phyloP scores from a whole-genome alignment of 148 eudicot genomes.

The Rhododendron kiyosumense region DNA sequence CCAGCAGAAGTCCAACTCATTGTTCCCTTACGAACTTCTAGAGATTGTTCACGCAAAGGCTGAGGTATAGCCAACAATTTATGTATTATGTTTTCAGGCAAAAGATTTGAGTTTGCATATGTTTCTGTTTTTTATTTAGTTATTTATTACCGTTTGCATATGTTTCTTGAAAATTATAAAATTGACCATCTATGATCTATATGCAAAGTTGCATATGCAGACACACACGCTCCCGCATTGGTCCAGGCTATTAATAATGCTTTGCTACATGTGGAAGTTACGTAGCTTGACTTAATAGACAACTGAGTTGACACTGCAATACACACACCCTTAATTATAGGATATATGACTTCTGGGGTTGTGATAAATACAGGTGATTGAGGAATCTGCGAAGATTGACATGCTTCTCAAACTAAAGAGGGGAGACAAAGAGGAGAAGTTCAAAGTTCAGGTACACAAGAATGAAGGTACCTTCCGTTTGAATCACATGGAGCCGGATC shows the following conservation, averaged over 20 bases:
- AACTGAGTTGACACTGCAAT: background rate
- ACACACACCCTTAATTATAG: background rate
- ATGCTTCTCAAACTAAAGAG: slow-evolving; percentile 74
- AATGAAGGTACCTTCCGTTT: slow-evolving; percentile 61
- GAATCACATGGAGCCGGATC: slow-evolving; percentile 50
- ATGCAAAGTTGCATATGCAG: background rate
- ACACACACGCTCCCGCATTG: background rate
- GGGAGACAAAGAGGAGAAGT: slow-evolving; percentile 71
- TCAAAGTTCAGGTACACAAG: slow-evolving; percentile 88
- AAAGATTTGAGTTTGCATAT: background rate
- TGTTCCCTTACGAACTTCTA: slow-evolving; percentile 70
- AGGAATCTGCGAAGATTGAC: slow-evolving; percentile 55
- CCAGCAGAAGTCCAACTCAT: slow-evolving; percentile 85
- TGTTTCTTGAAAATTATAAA: background rate
- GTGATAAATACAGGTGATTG: slow-evolving; percentile 38
- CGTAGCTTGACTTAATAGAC: background rate
- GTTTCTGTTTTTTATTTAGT: background rate
- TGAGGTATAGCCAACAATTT: slow-evolving; percentile 39
- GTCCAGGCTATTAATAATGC: background rate
- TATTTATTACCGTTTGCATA: no score
- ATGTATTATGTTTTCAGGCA: background rate
- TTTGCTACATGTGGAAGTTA: background rate
- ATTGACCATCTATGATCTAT: background rate
- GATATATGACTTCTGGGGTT: background rate
- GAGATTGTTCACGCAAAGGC: slow-evolving; percentile 68